Conservation (phyloP, 2,329 filamentous ascomycete genomes). For the Epicoccum nigrum region DNA sequence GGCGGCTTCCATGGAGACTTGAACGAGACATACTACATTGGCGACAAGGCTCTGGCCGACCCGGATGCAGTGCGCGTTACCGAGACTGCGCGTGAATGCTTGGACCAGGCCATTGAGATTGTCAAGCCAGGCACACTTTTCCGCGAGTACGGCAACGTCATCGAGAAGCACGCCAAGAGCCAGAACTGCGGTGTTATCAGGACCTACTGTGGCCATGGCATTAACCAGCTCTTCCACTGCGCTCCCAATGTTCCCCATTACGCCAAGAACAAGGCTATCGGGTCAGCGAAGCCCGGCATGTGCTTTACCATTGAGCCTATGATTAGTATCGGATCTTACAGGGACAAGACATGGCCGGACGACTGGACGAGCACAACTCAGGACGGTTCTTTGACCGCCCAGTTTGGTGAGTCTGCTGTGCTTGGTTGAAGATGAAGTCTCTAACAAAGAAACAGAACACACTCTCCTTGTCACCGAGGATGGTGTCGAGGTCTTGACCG, state of each 20-base stretch:
- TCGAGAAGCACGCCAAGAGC: conserved; percentile 92
- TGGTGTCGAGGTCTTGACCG: conserved; percentile 81
- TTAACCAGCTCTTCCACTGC: conserved; percentile 92
- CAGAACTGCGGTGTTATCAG: conserved; percentile 88
- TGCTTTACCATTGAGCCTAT: conserved; percentile 99
- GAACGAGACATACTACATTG: conserved; percentile 99
- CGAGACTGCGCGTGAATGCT: conserved; percentile 85
- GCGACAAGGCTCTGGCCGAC: conserved; percentile 82
- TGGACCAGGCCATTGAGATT: conserved; percentile 87
- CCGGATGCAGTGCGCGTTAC: conserved; percentile 88
- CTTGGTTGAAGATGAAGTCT: no score
- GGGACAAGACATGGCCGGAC: conserved; percentile 96
- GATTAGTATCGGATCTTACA: conserved; percentile 90
- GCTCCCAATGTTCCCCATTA: conserved; percentile 96
- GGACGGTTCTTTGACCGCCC: conserved; percentile 87
- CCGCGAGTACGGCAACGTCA: conserved; percentile 90
- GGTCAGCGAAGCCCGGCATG: conserved; percentile 93
- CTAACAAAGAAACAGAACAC: conserved; percentile 63
- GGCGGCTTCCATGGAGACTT: conserved; percentile 94
- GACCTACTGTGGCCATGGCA: conserved; percentile 94
- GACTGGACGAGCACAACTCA: conserved; percentile 97
- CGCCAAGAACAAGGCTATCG: conserved; percentile 96
- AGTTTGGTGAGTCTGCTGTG: conserved; percentile 71
- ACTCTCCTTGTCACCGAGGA: conserved; percentile 82
- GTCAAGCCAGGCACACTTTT: conserved; percentile 94